These are phyloP conservation scores for Nicotiana paniculata DNA, from an alignment of 257 asterid genomes.

Conservation along the genomic window DNA sequence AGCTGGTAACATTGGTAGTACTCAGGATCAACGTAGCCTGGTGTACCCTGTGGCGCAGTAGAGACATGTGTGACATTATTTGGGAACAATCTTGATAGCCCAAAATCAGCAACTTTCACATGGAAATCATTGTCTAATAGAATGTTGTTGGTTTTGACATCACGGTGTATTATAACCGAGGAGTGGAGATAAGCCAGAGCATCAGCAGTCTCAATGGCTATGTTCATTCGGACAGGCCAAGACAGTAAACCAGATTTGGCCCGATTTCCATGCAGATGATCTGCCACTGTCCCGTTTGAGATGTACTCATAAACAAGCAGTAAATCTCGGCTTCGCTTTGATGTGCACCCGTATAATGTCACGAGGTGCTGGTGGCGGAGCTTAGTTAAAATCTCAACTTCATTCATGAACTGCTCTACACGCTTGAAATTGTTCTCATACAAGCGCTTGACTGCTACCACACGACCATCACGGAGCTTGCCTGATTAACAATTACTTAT, in stretches of 20 bases:
- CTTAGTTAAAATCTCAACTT: slow-evolving; percentile 63
- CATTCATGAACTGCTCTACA: slow-evolving; percentile 87
- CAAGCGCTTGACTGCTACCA: slow-evolving; percentile 77
- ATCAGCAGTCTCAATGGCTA: slow-evolving; percentile 80
- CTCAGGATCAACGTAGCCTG: slow-evolving; percentile 94
- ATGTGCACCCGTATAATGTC: slow-evolving; percentile 69
- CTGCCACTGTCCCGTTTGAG: slow-evolving; percentile 87
- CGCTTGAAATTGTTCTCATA: slow-evolving; percentile 82
- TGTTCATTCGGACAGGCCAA: slow-evolving; percentile 70
- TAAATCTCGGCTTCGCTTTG: slow-evolving; percentile 66
- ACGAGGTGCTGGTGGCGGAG: slow-evolving; percentile 71
- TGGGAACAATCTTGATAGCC: slow-evolving; percentile 73
- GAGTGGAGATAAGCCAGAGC: slow-evolving; percentile 69
- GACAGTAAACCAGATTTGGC: slow-evolving; percentile 70
- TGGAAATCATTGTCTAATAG: slow-evolving; percentile 82
- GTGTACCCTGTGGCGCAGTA: slow-evolving; percentile 96
- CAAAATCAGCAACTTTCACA: slow-evolving; percentile 92
- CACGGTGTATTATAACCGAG: slow-evolving; percentile 73
- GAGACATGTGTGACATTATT: slow-evolving; percentile 76
- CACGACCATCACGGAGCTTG: slow-evolving; percentile 59
- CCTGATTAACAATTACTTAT: slow-evolving; percentile 28
- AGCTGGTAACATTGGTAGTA: slow-evolving; percentile 84
- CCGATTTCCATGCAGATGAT: slow-evolving; percentile 76
- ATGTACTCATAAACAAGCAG: slow-evolving; percentile 75
- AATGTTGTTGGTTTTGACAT: slow-evolving; percentile 80